A percentile compares a stretch with the other conserved stretches of the same genome.
These are phyloP conservation scores for Metrosideros polymorpha DNA, from an alignment of 441 rosid genomes.

Conservation along the genomic window DNA sequence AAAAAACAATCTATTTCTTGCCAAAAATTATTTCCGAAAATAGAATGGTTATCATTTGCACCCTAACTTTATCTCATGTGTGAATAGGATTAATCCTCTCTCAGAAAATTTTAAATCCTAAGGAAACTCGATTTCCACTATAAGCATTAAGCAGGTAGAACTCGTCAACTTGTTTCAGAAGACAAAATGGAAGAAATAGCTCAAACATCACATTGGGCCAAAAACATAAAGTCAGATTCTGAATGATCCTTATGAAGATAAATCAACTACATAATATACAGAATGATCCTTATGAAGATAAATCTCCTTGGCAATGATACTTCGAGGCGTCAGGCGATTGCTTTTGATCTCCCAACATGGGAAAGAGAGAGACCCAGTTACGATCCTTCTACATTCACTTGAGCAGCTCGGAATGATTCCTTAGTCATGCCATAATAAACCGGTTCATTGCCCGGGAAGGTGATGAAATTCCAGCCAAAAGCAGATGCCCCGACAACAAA, in stretches of 20 bases:
- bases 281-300: neutral
- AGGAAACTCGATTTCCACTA: neutral
- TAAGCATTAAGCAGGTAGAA: neutral
- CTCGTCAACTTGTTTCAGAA: neutral
- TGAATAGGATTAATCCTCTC: too few relatives aligned
- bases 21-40: too few relatives aligned
- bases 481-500: constrained; percentile 6
- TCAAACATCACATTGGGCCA: neutral
- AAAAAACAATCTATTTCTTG: too few relatives aligned
- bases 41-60: too few relatives aligned
- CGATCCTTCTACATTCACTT: neutral
- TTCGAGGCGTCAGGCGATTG: neutral
- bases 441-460: neutral
- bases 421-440: constrained; percentile 1
- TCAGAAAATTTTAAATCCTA: neutral
- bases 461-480: constrained; percentile 8
- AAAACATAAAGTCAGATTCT: neutral
- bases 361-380: neutral
- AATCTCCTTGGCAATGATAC: neutral
- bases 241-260: neutral
- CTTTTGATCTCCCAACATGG: neutral
- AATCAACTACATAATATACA: neutral
- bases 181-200: neutral
- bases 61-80: too few relatives aligned
- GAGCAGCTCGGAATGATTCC: constrained; percentile 4